Evolutionary conservation across 495 filamentous ascomycete species (phyloP).

Genomic region (Penicillium ucsense): DNA sequence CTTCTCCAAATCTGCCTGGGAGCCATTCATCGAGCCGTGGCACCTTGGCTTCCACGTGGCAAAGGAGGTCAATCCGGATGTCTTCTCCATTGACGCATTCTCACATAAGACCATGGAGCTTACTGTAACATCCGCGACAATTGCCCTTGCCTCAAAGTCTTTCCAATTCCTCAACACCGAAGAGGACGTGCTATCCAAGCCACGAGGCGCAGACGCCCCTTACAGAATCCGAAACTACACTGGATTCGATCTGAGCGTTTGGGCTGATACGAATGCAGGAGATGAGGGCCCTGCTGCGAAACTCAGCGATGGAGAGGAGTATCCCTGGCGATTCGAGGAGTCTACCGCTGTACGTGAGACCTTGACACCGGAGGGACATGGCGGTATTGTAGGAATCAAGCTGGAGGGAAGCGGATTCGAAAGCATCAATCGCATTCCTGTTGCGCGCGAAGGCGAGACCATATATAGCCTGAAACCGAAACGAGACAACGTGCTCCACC

Average conservation of each 20-base stretch:
- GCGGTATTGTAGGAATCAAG: slow-evolving; percentile 66
- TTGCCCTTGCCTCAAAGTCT: slow-evolving; percentile 86
- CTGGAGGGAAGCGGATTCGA: slow-evolving; percentile 94
- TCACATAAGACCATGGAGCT: slow-evolving; percentile 86
- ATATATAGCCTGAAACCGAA: slow-evolving; percentile 77
- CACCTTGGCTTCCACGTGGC: slow-evolving; percentile 84
- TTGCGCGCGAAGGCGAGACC: slow-evolving; percentile 88
- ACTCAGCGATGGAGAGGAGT: slow-evolving; percentile 79
- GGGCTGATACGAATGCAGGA: slow-evolving; percentile 59
- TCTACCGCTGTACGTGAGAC: slow-evolving; percentile 90
- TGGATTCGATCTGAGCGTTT: slow-evolving; percentile 78
- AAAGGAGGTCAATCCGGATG: slow-evolving; percentile 63
- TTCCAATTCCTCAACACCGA: slow-evolving; percentile 81
- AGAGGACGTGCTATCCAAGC: slow-evolving; percentile 90
- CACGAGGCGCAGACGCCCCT: slow-evolving; percentile 81
- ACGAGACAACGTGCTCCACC: slow-evolving; percentile 75
- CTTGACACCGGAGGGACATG: slow-evolving; percentile 69
- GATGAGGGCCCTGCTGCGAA: slow-evolving; percentile 62
- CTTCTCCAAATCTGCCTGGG: slow-evolving; percentile 97
- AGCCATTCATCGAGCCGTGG: slow-evolving; percentile 95
- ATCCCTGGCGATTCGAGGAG: slow-evolving; percentile 93
- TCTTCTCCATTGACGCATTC: slow-evolving; percentile 71
- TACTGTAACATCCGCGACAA: slow-evolving; percentile 86
- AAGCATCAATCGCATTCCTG: slow-evolving; percentile 72
- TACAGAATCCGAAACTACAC: slow-evolving; percentile 93